Evolutionary conservation across 1,139 yeast species (phyloP), one percentile per base, ranked within the genome.

Genomic region (Saccharomyces uvarum): DNA sequence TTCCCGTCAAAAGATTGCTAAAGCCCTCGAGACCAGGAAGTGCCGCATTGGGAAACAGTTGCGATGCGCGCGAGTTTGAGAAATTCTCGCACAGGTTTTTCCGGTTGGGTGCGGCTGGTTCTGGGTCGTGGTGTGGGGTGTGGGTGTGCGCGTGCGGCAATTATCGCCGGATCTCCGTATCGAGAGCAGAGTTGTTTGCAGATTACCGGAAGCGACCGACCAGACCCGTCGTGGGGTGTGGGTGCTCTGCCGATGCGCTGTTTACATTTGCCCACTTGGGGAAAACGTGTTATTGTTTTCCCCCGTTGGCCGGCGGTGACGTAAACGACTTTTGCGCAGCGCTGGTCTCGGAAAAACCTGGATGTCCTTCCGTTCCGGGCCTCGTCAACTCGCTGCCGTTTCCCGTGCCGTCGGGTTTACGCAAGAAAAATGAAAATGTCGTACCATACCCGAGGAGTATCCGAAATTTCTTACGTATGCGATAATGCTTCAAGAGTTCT

Each of bases 351-450:
- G 44, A 13, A 16, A 16, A 19, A 19, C 16, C 24, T 38, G 21
- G 16, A 19, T 38, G 44, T 38, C 44, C 44, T 38, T 38, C 44
- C 44, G 44, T 38, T 38, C 44, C 44, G 44, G 19, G n/a, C 16
- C 44, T 38, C 44, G n/a, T 16, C 24, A 16, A 16, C 24, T 38
- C 26, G 5, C 26, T 6, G 26, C 26, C 26, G 26, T 24, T 38
- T 38, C 44, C 44, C 44, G 44, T 19, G 44, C 44, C 44, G 44
- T 38, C 44, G 44, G 44, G 44, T 38, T 38, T 38, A 16, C 24
- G 9, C 4, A 19, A 16, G 21, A 19, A 16, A 19, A 19, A 19
- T 4, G 11, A 9, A 38, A 38, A 38, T 9, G 44, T 38, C 44
- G 44, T 38, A 38, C 19, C 44, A 24, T 38, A 38, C 26, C 44